Base-by-base conservation (phyloP, 1,139 yeast species). In the Spathaspora jeffriesii region DNA sequence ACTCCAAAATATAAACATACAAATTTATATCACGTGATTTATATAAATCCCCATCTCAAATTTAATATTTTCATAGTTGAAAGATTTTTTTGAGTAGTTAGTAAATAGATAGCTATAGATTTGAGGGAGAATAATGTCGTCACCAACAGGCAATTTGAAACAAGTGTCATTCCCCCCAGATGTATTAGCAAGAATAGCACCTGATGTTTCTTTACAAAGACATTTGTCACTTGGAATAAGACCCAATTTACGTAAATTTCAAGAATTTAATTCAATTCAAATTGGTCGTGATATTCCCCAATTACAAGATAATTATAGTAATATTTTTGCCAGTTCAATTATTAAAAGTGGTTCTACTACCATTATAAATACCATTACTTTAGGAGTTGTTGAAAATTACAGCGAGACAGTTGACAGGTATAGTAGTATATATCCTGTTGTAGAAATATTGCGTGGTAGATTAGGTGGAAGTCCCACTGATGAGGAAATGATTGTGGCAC, bases 401-500 rank as follows among this genome's bases (percentile, higher is more conserved):
- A 65, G 71, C 11, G 65, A 70, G 42, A 58, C 60, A n/a, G 49
- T 52, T 30, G 45, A 51, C 1, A 49, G 51, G 9, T 70, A 62
- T 53, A 67, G 84, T 1, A 65, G 84, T 0, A 76, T 86, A 0
- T 90, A 80, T 60, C 95, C 97, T 0, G 85, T 88, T 40, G 92
- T 92, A 10, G 95, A 89, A 56, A 81, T 90, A 14, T 79, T 85
- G 48, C 73, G 95, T 49, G 96, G 96, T 17, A 73, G 90, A 47
- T 63, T 73, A 11, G 89, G 91, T 31, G 89, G 91, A 31, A 90
- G 93, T 2, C 97, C 97, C 20, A 84, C 95, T 1, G 91, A 85
- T 55, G 97, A 92, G 67, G 97, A 92, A 64, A 90, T 89, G 88
- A 82, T 81, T 27, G 61, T 88, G 30, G 82, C 96, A 3, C 96